Conservation (phyloP, 1,284 basidiomycete genomes). For the Coriolopsis trogii region DNA sequence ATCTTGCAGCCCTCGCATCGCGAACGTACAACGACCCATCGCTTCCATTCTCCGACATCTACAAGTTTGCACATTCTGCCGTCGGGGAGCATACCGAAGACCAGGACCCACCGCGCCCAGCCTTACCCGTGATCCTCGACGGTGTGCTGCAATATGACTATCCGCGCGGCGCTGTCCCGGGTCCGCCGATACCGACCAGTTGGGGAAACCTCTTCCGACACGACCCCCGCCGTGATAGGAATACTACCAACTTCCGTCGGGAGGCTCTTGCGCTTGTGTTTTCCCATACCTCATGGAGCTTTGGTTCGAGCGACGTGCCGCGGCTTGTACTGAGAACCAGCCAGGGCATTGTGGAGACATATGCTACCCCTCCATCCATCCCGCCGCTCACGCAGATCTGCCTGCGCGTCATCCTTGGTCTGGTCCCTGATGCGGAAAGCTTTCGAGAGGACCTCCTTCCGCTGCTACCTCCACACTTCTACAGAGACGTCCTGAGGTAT, state of each 20-base stretch:
- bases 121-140: slow-evolving; percentile 23
- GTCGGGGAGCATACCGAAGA: neutral
- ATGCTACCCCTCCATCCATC: slow-evolving; percentile 23
- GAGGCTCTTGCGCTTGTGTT: slow-evolving; percentile 56
- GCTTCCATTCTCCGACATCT: slow-evolving; percentile 37
- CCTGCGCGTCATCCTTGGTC: slow-evolving; percentile 40
- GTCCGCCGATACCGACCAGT: slow-evolving; percentile 30
- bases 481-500: slow-evolving; percentile 56
- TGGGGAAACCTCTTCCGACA: slow-evolving; percentile 28
- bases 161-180: slow-evolving; percentile 31
- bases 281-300: slow-evolving; percentile 33
- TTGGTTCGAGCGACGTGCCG: slow-evolving; percentile 19
- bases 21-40: slow-evolving; percentile 27
- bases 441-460: slow-evolving; percentile 47
- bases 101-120: slow-evolving; percentile 12
- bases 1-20: slow-evolving; percentile 32
- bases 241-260: slow-evolving; percentile 49
- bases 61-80: slow-evolving; percentile 16
- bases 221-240: slow-evolving; percentile 15
- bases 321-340: neutral
- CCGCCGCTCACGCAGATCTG: slow-evolving; percentile 50
- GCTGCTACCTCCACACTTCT: slow-evolving; percentile 57
- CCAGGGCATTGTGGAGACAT: no score
- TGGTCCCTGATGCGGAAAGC: slow-evolving; percentile 25
- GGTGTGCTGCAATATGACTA: slow-evolving; percentile 30